phyloP scores from a whole-genome alignment of 768 basidiomycete genomes.

The Suillus weaverae region DNA sequence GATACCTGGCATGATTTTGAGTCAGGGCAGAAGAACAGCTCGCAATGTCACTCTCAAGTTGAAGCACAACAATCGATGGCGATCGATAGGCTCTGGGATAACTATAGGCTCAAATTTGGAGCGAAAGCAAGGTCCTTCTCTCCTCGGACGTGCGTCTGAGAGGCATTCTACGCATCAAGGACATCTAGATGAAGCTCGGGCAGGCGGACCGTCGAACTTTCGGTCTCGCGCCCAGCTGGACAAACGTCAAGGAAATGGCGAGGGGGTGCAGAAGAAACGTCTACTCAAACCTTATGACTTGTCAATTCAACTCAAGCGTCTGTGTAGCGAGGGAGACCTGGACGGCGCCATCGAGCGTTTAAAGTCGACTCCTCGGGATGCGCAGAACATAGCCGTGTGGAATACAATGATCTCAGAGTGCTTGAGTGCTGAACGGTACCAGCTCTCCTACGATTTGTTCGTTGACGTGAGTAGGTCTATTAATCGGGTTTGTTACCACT shows the following conservation, averaged over 20 bases:
- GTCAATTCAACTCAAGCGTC: slow-evolving; percentile 54
- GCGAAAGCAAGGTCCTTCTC: background rate
- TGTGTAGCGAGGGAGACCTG: slow-evolving; percentile 54
- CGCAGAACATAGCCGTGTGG: slow-evolving; percentile 77
- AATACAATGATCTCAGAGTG: slow-evolving; percentile 73
- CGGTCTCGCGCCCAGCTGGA: slow-evolving; percentile 1
- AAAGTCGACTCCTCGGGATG: slow-evolving; percentile 67
- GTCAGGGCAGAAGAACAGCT: slow-evolving; percentile 11
- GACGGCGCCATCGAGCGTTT: slow-evolving; percentile 66
- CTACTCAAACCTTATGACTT: slow-evolving; percentile 66
- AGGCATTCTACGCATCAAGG: slow-evolving; percentile 3
- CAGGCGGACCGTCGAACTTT: slow-evolving; percentile 4
- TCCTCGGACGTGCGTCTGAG: slow-evolving; percentile 5
- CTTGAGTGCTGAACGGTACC: slow-evolving; percentile 55
- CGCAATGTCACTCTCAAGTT: slow-evolving; percentile 6
- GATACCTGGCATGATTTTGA: slow-evolving; percentile 8
- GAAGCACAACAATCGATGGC: background rate
- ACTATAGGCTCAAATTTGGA: slow-evolving; percentile 4
- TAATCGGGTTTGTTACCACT: slow-evolving; percentile 4
- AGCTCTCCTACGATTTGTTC: slow-evolving; percentile 65
- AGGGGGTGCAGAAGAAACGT: slow-evolving; percentile 10
- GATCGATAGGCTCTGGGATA: slow-evolving; percentile 2
- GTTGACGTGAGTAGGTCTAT: slow-evolving; percentile 54
- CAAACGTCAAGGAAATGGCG: slow-evolving; percentile 3
- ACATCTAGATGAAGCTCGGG: slow-evolving; percentile 6